Percentiles rank a stretch among this genome's conserved stretches.
These are phyloP conservation scores for Biscogniauxia mediterranea DNA, from an alignment of 2,329 filamentous ascomycete species.

Conservation along the genomic window DNA sequence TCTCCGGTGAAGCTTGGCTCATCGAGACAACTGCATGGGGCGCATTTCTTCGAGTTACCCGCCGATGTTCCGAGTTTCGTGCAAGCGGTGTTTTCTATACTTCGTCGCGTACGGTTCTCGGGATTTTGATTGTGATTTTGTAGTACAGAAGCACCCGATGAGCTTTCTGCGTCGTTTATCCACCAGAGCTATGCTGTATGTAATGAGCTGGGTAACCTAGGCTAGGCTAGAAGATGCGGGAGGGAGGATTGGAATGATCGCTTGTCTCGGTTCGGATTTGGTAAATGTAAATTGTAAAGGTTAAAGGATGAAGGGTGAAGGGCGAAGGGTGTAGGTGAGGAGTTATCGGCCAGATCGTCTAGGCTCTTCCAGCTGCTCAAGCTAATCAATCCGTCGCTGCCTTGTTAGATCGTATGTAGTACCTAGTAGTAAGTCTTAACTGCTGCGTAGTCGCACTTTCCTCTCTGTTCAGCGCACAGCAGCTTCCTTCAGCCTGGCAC, in stretches of 20 bases:
- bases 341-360: background rate
- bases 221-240: background rate
- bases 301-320: no score
- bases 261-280: background rate
- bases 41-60: constrained; percentile 24
- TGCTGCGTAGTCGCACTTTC: background rate
- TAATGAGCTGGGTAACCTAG: background rate
- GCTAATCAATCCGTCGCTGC: background rate
- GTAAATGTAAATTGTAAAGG: no score
- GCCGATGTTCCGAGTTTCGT: background rate
- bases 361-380: background rate
- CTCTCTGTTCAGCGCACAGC: background rate
- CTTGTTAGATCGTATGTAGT: background rate
- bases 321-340: no score
- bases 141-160: background rate
- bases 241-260: background rate
- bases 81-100: background rate
- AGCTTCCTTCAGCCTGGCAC: background rate
- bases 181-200: background rate
- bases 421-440: background rate
- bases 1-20: constrained; percentile 29
- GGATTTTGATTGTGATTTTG: no score
- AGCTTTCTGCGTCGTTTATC: background rate
- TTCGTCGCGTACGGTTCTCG: no score
- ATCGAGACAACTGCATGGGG: constrained; percentile 27